Conservation (phyloP, 129 eudicot species). For the Centaurea solstitialis region DNA sequence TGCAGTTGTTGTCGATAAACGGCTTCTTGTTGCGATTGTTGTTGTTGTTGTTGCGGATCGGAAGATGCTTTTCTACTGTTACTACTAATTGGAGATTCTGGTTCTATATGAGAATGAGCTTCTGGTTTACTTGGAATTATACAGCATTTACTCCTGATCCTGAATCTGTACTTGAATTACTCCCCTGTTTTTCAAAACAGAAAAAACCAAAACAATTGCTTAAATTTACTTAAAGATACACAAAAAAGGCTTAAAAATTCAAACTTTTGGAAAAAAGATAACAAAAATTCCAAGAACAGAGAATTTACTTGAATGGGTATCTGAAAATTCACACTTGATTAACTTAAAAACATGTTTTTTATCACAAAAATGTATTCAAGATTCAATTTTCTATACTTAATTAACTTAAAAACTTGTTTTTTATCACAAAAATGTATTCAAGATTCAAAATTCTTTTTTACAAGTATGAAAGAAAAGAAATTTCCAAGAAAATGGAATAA, state of each 20-base stretch:
- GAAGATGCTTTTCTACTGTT: constrained; percentile 51
- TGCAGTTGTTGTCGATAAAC: constrained; percentile 43
- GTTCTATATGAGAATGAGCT: constrained; percentile 34
- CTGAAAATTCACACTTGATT: not conserved
- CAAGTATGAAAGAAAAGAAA: not conserved
- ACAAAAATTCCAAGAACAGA: constrained; percentile 2
- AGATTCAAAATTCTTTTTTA: not conserved
- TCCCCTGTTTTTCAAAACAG: constrained; percentile 47
- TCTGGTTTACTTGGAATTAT: constrained; percentile 46
- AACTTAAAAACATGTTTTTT: constrained; percentile 12
- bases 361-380: constrained; percentile 15
- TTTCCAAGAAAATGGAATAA: not conserved
- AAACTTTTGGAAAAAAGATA: not conserved
- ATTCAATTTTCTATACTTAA: not conserved
- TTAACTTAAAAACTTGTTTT: constrained; percentile 7
- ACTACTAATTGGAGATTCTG: constrained; percentile 74
- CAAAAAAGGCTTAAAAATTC: not conserved
- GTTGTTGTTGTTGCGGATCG: constrained; percentile 39
- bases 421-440: constrained; percentile 9
- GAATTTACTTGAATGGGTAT: not conserved
- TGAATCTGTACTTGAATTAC: constrained; percentile 70
- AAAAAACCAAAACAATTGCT: constrained; percentile 30
- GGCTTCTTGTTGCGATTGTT: constrained; percentile 30
- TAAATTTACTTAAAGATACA: not conserved
- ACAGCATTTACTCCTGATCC: constrained; percentile 66